Evolutionary conservation across 2,329 filamentous ascomycete species (phyloP), one percentile per base, ranked within the genome.

Genomic region (Pezicula rhizophila): DNA sequence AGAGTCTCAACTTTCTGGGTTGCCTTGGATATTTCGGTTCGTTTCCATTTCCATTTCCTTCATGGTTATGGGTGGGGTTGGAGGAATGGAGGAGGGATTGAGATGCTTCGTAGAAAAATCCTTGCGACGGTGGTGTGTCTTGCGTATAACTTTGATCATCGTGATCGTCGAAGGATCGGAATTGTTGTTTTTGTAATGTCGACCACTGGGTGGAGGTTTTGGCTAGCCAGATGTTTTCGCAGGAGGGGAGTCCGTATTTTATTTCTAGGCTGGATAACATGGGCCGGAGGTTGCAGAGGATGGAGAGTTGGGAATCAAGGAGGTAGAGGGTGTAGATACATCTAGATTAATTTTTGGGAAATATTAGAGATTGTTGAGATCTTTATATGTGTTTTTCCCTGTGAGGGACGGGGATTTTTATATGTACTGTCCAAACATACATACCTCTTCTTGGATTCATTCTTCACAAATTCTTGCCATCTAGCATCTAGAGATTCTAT

Each of bases 81-180:
- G 18, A 18, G 8, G 41, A 45, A 23, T 49, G 47, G 1, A 49
- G 18, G 15, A 49, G 47, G 3, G 35, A 41, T 23, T 49, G 47
- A 20, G 41, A 45, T 6, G 47, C 47, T 45, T 49, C 47, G 17
- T 49, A 49, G 47, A 49, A 49, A 11, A 42, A 49, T 10, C 47
- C 47, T 10, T 49, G 47, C 18, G 47, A 45, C 8, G 47, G 47
- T 10, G 47, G 42, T 11, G 47, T 34, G 26, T 49, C 47, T 33
- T 49, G 35, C 6, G 35, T 28, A 17, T 37, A 46, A 8, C 17
- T 39, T 26, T 49, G 39, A 17, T 49, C 47, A 8, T 49, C 47
- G 17, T 40, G 18, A 8, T 49, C 47, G 18, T 49, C 40, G 37
- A 49, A 49, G 14, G 47, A 49, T 18, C 38, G 35, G 35, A 49